Conservation (phyloP, 2,329 filamentous ascomycete genomes). For the Diaporthe caulivora region DNA sequence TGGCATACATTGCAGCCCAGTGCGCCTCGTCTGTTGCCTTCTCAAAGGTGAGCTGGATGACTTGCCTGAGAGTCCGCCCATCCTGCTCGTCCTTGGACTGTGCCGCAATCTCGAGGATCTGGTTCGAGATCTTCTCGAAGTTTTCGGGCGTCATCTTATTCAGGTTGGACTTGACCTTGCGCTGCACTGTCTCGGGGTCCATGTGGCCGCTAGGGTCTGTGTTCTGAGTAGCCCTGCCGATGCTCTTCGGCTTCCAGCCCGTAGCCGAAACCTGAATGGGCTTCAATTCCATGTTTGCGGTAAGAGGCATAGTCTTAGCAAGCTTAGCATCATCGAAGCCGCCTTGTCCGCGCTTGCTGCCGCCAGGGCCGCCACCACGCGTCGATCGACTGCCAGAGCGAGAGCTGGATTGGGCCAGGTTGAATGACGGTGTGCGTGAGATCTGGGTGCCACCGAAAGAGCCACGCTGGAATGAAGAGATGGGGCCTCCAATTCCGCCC, state of each 20-base stretch:
- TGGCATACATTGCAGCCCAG: constrained; percentile 99
- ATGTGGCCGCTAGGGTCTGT: constrained; percentile 67
- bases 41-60: constrained; percentile 99
- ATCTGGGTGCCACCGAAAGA: constrained; percentile 73
- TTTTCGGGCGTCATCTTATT: constrained; percentile 99
- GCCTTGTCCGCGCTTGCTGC: constrained; percentile 71
- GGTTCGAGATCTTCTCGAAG: constrained; percentile 94
- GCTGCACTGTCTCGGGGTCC: constrained; percentile 93
- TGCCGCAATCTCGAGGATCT: constrained; percentile 90
- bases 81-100: constrained; percentile 97
- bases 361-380: constrained; percentile 64
- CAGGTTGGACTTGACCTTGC: constrained; percentile 97
- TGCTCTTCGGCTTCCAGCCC: constrained; percentile 90
- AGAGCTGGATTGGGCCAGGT: constrained; percentile 75
- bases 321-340: constrained; percentile 74
- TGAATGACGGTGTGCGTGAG: constrained; percentile 73
- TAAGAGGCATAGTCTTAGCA: constrained; percentile 92
- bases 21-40: constrained; percentile 98
- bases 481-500: constrained; percentile 61
- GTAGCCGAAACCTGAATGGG: constrained; percentile 77
- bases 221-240: constrained; percentile 55
- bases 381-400: constrained; percentile 72
- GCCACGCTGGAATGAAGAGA: constrained; percentile 73
- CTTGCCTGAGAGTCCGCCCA: constrained; percentile 93
- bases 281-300: constrained; percentile 84